Percentiles rank a stretch among this genome's conserved stretches.
These are phyloP conservation scores for Melastoma malabathricum DNA, from an alignment of 345 rosid species.

Conservation along the genomic window DNA sequence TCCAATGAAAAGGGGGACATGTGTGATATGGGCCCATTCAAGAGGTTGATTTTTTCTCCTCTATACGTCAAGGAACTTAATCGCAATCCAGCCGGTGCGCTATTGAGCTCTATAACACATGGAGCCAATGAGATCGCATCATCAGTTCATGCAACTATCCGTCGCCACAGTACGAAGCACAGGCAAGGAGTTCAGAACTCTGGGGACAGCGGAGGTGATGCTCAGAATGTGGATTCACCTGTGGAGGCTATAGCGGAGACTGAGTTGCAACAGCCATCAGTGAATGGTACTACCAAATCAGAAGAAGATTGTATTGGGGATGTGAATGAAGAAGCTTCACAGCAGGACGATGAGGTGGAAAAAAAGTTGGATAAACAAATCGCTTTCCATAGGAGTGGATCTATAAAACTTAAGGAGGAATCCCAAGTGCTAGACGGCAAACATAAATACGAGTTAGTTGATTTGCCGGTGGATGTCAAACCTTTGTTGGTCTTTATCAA, in stretches of 20 bases:
- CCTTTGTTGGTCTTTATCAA: slow-evolving; percentile 81
- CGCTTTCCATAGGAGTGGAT: slow-evolving; percentile 34
- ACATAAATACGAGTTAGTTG: slow-evolving; percentile 65
- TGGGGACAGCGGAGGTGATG: slow-evolving; percentile 37
- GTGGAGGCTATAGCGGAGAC: slow-evolving; percentile 48
- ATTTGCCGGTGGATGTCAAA: slow-evolving; percentile 68
- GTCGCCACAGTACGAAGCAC: slow-evolving; percentile 76
- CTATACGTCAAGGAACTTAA: slow-evolving; percentile 68
- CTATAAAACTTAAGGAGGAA: slow-evolving; percentile 69
- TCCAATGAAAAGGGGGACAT: slow-evolving; percentile 65
- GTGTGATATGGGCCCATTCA: slow-evolving; percentile 78
- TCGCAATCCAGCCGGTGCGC: slow-evolving; percentile 43
- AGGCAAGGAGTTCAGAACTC: slow-evolving; percentile 53
- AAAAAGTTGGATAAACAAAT: slow-evolving; percentile 9
- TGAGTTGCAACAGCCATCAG: slow-evolving; percentile 9
- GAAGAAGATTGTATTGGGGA: slow-evolving; percentile 39
- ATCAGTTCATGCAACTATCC: slow-evolving; percentile 83
- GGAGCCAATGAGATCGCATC: slow-evolving; percentile 97
- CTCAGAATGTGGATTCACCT: slow-evolving; percentile 42
- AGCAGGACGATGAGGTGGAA: slow-evolving; percentile 30
- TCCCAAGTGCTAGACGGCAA: slow-evolving; percentile 44
- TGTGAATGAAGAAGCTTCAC: slow-evolving; percentile 18
- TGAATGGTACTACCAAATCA: slow-evolving; percentile 28
- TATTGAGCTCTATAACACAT: slow-evolving; percentile 84
- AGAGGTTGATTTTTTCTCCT: slow-evolving; percentile 79